Base-by-base conservation (phyloP, 148 eudicot genomes). In the Rhododendron henanense region DNA sequence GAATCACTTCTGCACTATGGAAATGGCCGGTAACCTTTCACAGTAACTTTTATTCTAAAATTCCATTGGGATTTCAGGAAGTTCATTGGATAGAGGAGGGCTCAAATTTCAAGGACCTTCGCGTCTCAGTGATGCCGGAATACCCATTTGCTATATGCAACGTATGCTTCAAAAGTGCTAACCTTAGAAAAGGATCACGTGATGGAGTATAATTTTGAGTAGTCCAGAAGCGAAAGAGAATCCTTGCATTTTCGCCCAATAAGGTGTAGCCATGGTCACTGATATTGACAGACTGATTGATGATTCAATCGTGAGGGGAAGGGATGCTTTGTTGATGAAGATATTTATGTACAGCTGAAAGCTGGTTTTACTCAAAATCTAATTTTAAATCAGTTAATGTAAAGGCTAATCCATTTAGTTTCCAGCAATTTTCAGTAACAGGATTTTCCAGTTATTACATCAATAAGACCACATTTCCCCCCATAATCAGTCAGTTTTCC, bases 1-100 rank as follows among this genome's bases (percentile, higher is more conserved):
- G 94, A 94, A 89, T 90, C 92, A 39, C 89, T 94, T 80, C 87
- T 94, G 83, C 89, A 87, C 48, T 81, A 82, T 37, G 71, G 37
- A 50, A 88, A 82, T 33, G 83, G 83, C 44, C 88, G 83, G 18
- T 87, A 85, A 83, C 5, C 7, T 83, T 78, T 81, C 77, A 33
- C 33, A 35, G 23, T 13, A 13, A 11, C 21, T 83, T 23, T 11
- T 48, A 59, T 82, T 47, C 37, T 19, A 50, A 47, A 71, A 57
- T 37, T 57, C 57, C 51, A 35, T 35, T 65, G 18, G 37, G 2
- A 8, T 23, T 31, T 51, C 61, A 59, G 28, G 61, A 4, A 25
- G 44, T 44, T 63, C 45, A 16, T 79, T 7, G 83, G 35, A 18
- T 41, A 31, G 7, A 28, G 23, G 79, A 74, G 21, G 23, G 51